phyloP scores from a whole-genome alignment of 176 grass and related monocot species.

The Oryza punctata region DNA sequence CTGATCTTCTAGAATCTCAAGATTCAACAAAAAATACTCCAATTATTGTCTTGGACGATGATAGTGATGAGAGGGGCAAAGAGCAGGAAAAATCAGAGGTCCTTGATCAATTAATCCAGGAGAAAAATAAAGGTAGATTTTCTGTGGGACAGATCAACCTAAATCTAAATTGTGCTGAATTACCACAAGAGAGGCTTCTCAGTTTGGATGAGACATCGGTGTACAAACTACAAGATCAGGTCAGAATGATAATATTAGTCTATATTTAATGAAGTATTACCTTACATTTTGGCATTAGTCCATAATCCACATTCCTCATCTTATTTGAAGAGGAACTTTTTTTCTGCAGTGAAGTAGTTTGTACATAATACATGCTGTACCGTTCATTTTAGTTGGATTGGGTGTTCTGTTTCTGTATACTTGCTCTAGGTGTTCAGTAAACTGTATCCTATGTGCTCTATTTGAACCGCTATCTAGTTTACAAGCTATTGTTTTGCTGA shows the following conservation, averaged over 20 bases:
- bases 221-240: slow-evolving; percentile 48
- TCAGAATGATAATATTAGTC: slow-evolving; percentile 29
- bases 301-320: neutral
- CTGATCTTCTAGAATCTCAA: slow-evolving; percentile 63
- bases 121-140: slow-evolving; percentile 41
- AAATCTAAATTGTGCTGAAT: slow-evolving; percentile 42
- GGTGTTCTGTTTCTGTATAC: neutral
- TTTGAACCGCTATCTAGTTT: slow-evolving; percentile 8
- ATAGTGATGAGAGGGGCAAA: slow-evolving; percentile 48
- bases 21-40: slow-evolving; percentile 51
- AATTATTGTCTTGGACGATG: slow-evolving; percentile 44
- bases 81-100: slow-evolving; percentile 40
- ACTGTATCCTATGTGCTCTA: neutral
- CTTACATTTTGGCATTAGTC: neutral
- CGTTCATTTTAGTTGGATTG: neutral
- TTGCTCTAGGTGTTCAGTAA: slow-evolving; percentile 3
- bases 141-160: slow-evolving; percentile 26
- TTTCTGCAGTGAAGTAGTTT: neutral
- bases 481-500: neutral
- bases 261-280: slow-evolving; percentile 18
- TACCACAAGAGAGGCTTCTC: slow-evolving; percentile 16
- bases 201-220: slow-evolving; percentile 33
- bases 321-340: neutral
- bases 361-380: neutral
- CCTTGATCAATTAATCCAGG: slow-evolving; percentile 34